A percentile compares a stretch with the other conserved stretches of the same genome.
phyloP scores from a whole-genome alignment of 805 yeast genomes.

The Scheffersomyces stipitis region DNA sequence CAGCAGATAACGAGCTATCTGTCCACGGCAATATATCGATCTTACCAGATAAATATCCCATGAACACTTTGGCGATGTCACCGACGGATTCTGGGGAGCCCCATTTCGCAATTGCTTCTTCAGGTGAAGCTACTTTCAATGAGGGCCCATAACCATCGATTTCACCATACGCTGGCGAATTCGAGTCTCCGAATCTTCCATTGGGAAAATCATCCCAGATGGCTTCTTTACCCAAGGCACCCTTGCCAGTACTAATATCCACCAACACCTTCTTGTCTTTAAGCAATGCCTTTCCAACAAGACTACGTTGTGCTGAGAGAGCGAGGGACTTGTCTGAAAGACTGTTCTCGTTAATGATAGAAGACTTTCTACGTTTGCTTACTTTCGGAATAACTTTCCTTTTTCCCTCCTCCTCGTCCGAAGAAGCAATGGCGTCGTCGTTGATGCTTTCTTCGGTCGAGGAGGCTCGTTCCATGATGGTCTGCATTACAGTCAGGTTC shows the following conservation, averaged over 20 bases:
- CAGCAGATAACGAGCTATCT: slow-evolving; percentile 80
- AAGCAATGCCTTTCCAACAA: slow-evolving; percentile 26
- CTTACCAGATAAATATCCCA: slow-evolving; percentile 70
- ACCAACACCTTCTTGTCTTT: slow-evolving; percentile 54
- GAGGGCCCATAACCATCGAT: slow-evolving; percentile 97
- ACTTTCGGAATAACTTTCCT: slow-evolving; percentile 19
- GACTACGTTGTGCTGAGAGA: slow-evolving; percentile 18
- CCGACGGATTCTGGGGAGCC: slow-evolving; percentile 62
- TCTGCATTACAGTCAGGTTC: slow-evolving; percentile 50
- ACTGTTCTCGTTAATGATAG: slow-evolving; percentile 43
- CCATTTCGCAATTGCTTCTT: slow-evolving; percentile 73
- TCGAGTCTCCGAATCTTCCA: slow-evolving; percentile 92
- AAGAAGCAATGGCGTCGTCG: slow-evolving; percentile 42
- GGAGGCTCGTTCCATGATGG: slow-evolving; percentile 39
- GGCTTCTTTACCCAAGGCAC: slow-evolving; percentile 82
- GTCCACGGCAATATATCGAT: slow-evolving; percentile 89
- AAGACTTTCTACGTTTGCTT: slow-evolving; percentile 32
- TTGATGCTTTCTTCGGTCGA: slow-evolving; percentile 19
- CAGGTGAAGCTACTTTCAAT: slow-evolving; percentile 64
- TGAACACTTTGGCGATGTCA: slow-evolving; percentile 69
- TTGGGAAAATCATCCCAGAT: slow-evolving; percentile 98
- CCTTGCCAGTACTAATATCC: slow-evolving; percentile 82
- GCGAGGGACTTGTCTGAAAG: slow-evolving; percentile 19
- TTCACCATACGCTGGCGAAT: slow-evolving; percentile 97
- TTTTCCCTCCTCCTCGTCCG: slow-evolving; percentile 35